Evolutionary conservation across 208 protist genomes (phyloP), one percentile per base, ranked within the genome.

Genomic region (Trypanosoma avium): DNA sequence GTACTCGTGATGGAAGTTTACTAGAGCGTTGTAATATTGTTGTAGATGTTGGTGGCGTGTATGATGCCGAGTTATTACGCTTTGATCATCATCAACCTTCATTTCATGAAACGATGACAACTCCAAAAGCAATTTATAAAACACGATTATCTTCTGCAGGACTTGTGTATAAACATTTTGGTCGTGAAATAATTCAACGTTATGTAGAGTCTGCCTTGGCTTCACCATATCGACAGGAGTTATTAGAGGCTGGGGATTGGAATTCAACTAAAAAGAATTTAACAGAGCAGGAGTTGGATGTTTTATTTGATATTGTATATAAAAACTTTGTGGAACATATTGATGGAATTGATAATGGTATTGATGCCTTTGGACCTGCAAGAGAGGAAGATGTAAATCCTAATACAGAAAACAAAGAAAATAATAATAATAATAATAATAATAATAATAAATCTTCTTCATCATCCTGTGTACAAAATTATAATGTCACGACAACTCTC

Each of bases 11-110:
- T 68, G 62, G 67, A 4, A 70, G 56, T 29, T 36, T 85, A 63
- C 77, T 98, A 38, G 82, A 82, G 13, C 21, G 66, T 30, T 84
- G 79, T 43, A 79, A 86, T 45, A 79, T 98, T 50, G 86, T 98
- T 4, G 92, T 98, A 45, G 98, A 99, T 78, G 97, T 99, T 26
- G 98, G 97, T 48, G 94, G 82, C 27, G 70, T 91, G 26, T 99
- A 98, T 81, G 88, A 98, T 63, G 77, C 75, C 1, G 71, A 49
- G n/a, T 61, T 38, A 33, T 54, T 82, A 29, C 86, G 87, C 60
- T 99, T 84, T 64, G 98, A 99, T 71, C 97, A 99, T 75, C 97
- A 99, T 70, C 98, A 99, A 82, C 63, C 71, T 10, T 83, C 69
- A 22, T 99, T 99, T 71, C 79, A 86, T n/a, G 86, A 81, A 22